Evolutionary conservation across 2,329 filamentous ascomycete genomes (phyloP), one percentile per base, ranked within the genome.

Genomic region (Helminthosporium solani): DNA sequence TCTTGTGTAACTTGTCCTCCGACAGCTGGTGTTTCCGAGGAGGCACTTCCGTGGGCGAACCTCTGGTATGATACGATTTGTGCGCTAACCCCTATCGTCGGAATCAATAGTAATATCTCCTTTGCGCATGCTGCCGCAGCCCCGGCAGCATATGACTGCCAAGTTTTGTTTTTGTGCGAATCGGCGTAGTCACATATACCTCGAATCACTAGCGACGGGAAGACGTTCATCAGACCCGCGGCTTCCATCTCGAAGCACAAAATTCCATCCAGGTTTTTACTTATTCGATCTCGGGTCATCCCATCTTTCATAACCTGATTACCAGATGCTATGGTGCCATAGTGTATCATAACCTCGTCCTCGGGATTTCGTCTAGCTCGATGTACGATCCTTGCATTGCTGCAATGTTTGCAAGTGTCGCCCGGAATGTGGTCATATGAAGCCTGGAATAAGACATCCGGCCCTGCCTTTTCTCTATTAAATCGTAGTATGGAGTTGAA

Each of bases 211-310:
- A 57, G 25, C 31, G 50, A 57, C 7, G 52, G 54, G 30, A 54
- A 57, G 39, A 34, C 45, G 45, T 53, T 47, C 48, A 62, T 58
- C 43, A 63, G 54, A 40, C 56, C 59, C 43, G 43, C 43, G 12
- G 43, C 43, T n/a, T 46, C 43, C 37, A 46, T 46, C 38, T 46
- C 43, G 21, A 46, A 56, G 44, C 54, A 56, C 1, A 56, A 40
- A 0, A 53, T 43, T 1, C 33, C 39, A 21, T 49, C 40, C 40
- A 46, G 46, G 47, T 45, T 46, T 52, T 38, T 46, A 16, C 16
- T 19, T 16, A 28, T 16, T 21, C n/a, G n/a, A 37, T 44, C 42
- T 14, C 41, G 23, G 35, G 9, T 18, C 15, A 15, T 16, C 42
- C 19, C 38, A 36, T 36, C 33, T 33, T 39, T 38, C 12, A 39